Conservation (phyloP, 2,329 filamentous ascomycete genomes). For the Hymenoscyphus albidus region DNA sequence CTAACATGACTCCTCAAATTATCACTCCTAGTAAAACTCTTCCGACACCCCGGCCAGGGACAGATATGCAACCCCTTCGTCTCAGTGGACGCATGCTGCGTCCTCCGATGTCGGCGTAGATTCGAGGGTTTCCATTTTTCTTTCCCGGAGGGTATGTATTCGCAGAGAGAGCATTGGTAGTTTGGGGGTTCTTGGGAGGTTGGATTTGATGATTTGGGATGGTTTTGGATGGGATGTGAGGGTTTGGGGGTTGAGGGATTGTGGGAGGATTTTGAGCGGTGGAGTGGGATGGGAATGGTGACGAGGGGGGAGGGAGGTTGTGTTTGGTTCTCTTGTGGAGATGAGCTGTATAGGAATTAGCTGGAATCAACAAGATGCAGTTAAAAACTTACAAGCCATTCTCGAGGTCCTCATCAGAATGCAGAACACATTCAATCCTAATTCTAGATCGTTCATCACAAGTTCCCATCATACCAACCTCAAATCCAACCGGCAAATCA, state of each 20-base stretch:
- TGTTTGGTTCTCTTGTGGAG: not conserved
- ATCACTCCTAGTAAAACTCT: slow-evolving; percentile 26
- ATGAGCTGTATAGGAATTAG: not conserved
- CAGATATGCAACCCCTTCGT: slow-evolving; percentile 20
- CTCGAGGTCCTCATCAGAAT: slow-evolving; percentile 7
- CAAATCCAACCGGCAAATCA: slow-evolving; percentile 8
- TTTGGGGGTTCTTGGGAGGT: too few species aligned
- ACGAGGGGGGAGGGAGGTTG: not conserved
- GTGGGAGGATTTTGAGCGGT: not conserved
- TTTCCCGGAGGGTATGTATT: slow-evolving; percentile 24
- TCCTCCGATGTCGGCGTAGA: slow-evolving; percentile 26
- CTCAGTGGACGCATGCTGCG: slow-evolving; percentile 20
- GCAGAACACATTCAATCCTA: slow-evolving; percentile 6
- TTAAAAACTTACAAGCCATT: not conserved
- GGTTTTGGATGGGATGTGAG: not conserved
- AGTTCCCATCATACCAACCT: slow-evolving; percentile 1
- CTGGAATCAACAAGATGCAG: not conserved
- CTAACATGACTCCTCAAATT: slow-evolving; percentile 27
- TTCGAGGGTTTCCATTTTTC: slow-evolving; percentile 31
- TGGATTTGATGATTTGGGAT: not conserved
- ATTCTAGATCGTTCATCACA: slow-evolving; percentile 4
- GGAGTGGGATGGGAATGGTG: not conserved
- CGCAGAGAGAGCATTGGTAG: slow-evolving; percentile 22
- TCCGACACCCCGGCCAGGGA: slow-evolving; percentile 21
- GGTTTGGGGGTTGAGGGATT: not conserved